Base-by-base conservation (phyloP, 163 green algal species). In the Prototheca wickerhamii region DNA sequence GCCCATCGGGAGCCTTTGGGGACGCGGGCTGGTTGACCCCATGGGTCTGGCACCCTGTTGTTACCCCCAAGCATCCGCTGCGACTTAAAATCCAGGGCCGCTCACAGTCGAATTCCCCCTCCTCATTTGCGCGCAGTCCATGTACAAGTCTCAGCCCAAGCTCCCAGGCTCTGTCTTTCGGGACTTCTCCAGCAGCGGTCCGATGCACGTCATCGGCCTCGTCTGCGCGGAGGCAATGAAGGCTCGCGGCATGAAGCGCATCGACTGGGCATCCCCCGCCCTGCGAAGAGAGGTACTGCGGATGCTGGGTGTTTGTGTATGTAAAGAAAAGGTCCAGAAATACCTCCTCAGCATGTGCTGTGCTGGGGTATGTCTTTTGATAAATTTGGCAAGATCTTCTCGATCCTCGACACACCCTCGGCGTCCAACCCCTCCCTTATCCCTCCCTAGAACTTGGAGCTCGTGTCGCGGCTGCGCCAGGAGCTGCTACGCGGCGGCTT, bases 101-200 rank as follows among this genome's bases (percentile, higher is more conserved):
- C 52, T 32, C 10, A 3, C 52, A 40, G 23, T 29, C 18, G 6
- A 21, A 29, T 21, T 21, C 29, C 26, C 4, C n/a, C 26, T 35
- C 23, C 52, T 28, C 37, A 21, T 31, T 8, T 28, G 34, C 17
- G n/a, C 68, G 70, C 85, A 91, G 75, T 65, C 72, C 17, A 65
- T 86, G 58, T 81, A 80, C 46, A 78, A 72, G 44, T 63, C 71
- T 4, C 74, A 76, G 46, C 80, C 76, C 33, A 91, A 90, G 68
- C 69, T 94, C 33, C 87, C 87, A 2, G 70, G 71, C 6, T 72
- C 69, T 40, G 65, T 91, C 33, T 78, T 94, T 25, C 67, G 60
- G 15, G 82, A 94, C 74, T 60, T 78, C 26, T 29, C 55, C 0
- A 69, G 78, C 0, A 50, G 71, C 3, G 87, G 84, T 0, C 57